Percentiles rank a stretch among this genome's conserved stretches.
These are phyloP conservation scores for Actinomucor elegans DNA, from an alignment of 371 early-diverging fungal species.

Conservation along the genomic window DNA sequence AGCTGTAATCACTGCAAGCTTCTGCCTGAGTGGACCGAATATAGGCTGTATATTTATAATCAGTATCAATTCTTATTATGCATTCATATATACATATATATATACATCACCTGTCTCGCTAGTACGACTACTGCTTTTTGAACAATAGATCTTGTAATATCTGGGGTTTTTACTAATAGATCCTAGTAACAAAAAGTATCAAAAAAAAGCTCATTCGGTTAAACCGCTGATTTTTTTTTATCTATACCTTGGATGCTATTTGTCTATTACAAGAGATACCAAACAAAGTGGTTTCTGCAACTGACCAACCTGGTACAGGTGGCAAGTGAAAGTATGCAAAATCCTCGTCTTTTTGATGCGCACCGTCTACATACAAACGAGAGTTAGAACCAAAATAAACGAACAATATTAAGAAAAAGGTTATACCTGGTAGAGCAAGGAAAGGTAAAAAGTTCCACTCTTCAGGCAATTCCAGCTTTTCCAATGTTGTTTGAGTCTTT, in stretches of 20 bases:
- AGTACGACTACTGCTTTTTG: constrained; percentile 83
- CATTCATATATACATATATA: no score
- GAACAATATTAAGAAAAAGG: not conserved
- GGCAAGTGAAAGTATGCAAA: constrained; percentile 87
- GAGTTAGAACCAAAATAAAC: no score
- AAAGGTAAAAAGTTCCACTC: constrained; percentile 80
- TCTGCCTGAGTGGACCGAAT: constrained; percentile 71
- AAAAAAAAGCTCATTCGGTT: not conserved
- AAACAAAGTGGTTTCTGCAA: constrained; percentile 69
- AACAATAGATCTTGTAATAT: constrained; percentile 79
- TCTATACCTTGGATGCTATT: constrained; percentile 59
- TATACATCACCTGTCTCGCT: constrained; percentile 59
- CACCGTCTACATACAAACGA: constrained; percentile 62
- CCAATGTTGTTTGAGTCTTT: constrained; percentile 28
- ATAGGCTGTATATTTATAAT: constrained; percentile 72
- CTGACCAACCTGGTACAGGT: constrained; percentile 68
- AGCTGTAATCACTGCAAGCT: constrained; percentile 75
- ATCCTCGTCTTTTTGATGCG: constrained; percentile 82
- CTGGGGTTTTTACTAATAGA: constrained; percentile 66
- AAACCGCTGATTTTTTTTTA: not conserved
- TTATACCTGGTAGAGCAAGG: constrained; percentile 64
- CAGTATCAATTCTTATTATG: no score
- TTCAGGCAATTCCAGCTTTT: constrained; percentile 68
- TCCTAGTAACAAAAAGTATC: no score
- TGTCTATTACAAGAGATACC: constrained; percentile 87